Evolutionary conservation across 345 rosid species (phyloP), one percentile per base, ranked within the genome.

Genomic region (Boechera retrofracta): DNA sequence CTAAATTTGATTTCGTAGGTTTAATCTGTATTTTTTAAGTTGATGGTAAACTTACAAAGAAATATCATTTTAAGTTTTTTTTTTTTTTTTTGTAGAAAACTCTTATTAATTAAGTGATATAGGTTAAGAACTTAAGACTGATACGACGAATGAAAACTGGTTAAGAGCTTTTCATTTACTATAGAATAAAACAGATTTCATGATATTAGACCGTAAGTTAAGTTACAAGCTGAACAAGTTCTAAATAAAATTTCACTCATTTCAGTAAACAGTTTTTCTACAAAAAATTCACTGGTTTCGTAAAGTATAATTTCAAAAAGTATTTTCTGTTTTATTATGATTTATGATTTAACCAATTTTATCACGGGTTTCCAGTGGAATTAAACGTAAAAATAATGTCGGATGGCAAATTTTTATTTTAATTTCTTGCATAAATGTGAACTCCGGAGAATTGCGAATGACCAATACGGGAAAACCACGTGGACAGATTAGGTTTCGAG

Each of bases 361-460:
- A 39, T 57, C 54, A 69, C 74, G 74, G 64, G 21, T 29, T 16
- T 57, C 41, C 16, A 54, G 53, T 29, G 64, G 11, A 10, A 10
- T 0, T 53, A 5, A 54, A 26, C 58, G 54, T 21, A 18, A 18
- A 49, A 18, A 3, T 3, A n/a, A 6, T 11, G 56, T 54, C 4
- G 58, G n/a, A 39, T 12, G 11, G 44, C 44, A 9, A 39, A 39
- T 3, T 10, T 38, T 10, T 12, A 41, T 47, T 47, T 47, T 15
- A 15, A 0, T 47, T 13, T 28, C 7, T 54, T 54, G n/a, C 58
- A 53, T 53, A 24, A 26, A 54, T 52, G 31, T 52, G 60, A 52
- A 53, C 60, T 2, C 5, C 18, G 24, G 18, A 59, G 13, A 35
- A 16, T 59, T 16, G 13, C 7, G 6, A 16, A 6, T 16, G 15